phyloP scores from a whole-genome alignment of 257 asterid genomes.

The Ligustrum vulgare region DNA sequence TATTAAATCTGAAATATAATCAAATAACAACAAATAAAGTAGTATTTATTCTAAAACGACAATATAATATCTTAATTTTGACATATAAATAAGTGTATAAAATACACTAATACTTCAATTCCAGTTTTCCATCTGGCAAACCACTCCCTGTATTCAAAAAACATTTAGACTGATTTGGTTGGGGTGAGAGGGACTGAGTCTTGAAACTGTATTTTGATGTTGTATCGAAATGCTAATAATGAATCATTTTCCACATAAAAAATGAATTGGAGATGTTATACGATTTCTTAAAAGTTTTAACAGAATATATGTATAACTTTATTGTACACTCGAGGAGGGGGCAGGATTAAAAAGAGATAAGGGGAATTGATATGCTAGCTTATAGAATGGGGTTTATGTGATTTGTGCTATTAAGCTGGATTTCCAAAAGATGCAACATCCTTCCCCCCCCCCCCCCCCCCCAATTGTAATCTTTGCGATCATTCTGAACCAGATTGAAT shows the following conservation, averaged over 20 bases:
- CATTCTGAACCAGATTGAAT: not conserved
- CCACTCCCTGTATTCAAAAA: not conserved
- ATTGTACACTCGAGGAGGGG: not conserved
- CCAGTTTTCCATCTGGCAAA: not conserved
- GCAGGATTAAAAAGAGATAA: not conserved
- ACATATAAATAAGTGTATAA: too few relatives aligned
- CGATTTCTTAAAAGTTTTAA: too few relatives aligned
- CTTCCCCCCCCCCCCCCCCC: too few relatives aligned
- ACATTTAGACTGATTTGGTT: not conserved
- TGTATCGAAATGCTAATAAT: not conserved
- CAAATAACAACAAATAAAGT: too few relatives aligned
- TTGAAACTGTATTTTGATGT: not conserved
- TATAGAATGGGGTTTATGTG: not conserved
- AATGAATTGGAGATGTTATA: not conserved
- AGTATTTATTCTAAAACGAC: too few relatives aligned
- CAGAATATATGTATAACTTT: not conserved
- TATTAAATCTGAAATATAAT: too few relatives aligned
- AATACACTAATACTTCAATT: too few relatives aligned
- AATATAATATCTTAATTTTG: too few relatives aligned
- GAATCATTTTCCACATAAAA: not conserved
- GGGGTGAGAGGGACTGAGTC: not conserved
- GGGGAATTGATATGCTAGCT: not conserved
- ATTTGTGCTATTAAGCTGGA: not conserved
- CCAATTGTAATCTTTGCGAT: not conserved
- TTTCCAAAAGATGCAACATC: not conserved